These are phyloP conservation scores for Tetratostichococcus sp. DNA, from an alignment of 139 green algal genomes.

Conservation along the genomic window DNA sequence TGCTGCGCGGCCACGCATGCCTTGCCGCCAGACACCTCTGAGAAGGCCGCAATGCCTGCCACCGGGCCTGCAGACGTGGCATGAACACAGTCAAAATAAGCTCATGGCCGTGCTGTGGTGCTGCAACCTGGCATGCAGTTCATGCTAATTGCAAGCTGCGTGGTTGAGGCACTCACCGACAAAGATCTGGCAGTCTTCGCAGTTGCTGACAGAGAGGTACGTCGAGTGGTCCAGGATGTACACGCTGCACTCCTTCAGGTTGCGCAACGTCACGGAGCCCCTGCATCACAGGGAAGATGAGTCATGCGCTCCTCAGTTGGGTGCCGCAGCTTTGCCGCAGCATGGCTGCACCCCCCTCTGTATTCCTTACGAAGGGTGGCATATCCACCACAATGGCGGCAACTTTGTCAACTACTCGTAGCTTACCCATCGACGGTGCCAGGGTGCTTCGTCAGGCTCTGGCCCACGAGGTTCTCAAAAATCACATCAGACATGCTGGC, in stretches of 20 bases:
- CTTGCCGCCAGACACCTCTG: slow-evolving; percentile 26
- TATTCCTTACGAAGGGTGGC: not conserved
- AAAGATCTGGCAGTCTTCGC: slow-evolving; percentile 52
- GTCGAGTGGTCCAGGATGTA: slow-evolving; percentile 54
- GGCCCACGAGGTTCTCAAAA: slow-evolving; percentile 29
- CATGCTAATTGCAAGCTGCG: too few relatives aligned
- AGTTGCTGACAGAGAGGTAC: slow-evolving; percentile 46
- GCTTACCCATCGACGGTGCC: slow-evolving; percentile 46
- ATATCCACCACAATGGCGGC: not conserved
- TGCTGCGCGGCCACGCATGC: slow-evolving; percentile 38
- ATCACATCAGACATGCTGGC: slow-evolving; percentile 19
- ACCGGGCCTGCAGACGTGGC: slow-evolving; percentile 37
- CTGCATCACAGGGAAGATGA: slow-evolving; percentile 15
- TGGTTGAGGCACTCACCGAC: slow-evolving; percentile 25
- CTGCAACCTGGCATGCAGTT: too few relatives aligned
- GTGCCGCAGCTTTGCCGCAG: not conserved
- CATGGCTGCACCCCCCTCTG: too few relatives aligned
- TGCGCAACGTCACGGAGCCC: slow-evolving; percentile 31
- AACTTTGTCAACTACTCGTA: too few relatives aligned
- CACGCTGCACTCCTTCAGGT: slow-evolving; percentile 40
- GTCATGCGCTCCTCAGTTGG: not conserved
- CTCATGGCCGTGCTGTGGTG: too few relatives aligned
- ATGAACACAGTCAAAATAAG: too few relatives aligned
- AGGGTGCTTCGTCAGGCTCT: slow-evolving; percentile 40
- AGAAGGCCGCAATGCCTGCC: slow-evolving; percentile 47